Evolutionary conservation across 371 early-diverging fungal genomes (phyloP).

Genomic region (Lichtheimia ramosa): DNA sequence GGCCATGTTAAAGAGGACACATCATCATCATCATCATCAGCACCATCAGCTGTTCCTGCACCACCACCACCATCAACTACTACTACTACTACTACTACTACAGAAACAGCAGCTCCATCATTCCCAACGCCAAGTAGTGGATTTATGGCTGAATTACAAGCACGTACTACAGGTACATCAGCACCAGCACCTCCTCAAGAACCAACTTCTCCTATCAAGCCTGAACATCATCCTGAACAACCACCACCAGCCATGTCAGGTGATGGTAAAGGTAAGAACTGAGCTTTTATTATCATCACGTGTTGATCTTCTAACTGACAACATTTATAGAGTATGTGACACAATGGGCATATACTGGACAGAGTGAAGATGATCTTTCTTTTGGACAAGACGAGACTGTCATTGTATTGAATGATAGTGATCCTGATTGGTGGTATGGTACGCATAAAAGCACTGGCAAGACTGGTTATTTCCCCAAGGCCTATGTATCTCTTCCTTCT

Average conservation of each 20-base stretch:
- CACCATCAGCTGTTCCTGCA: slow-evolving; percentile 52
- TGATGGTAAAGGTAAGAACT: neutral
- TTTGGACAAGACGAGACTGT: slow-evolving; percentile 43
- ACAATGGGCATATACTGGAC: slow-evolving; percentile 41
- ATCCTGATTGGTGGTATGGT: slow-evolving; percentile 46
- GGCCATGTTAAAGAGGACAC: slow-evolving; percentile 27
- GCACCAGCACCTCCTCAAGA: slow-evolving; percentile 2
- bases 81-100: slow-evolving; percentile 29
- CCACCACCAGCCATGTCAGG: neutral
- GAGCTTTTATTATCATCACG: too few species aligned
- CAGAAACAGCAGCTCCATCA: neutral
- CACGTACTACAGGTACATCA: slow-evolving; percentile 20
- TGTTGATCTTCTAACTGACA: too few species aligned
- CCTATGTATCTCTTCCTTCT: slow-evolving; percentile 18
- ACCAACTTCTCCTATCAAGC: neutral
- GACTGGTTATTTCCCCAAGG: slow-evolving; percentile 38
- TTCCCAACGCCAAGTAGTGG: slow-evolving; percentile 10
- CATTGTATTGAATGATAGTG: slow-evolving; percentile 29
- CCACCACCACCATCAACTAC: slow-evolving; percentile 73
- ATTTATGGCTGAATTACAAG: slow-evolving; percentile 34
- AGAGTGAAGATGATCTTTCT: slow-evolving; percentile 35
- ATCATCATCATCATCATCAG: slow-evolving; percentile 14
- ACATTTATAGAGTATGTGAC: slow-evolving; percentile 14
- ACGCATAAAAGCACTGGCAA: slow-evolving; percentile 17
- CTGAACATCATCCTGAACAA: slow-evolving; percentile 1